Evolutionary conservation across 2,329 filamentous ascomycete genomes (phyloP).

Genomic region (Myotisia sp.): DNA sequence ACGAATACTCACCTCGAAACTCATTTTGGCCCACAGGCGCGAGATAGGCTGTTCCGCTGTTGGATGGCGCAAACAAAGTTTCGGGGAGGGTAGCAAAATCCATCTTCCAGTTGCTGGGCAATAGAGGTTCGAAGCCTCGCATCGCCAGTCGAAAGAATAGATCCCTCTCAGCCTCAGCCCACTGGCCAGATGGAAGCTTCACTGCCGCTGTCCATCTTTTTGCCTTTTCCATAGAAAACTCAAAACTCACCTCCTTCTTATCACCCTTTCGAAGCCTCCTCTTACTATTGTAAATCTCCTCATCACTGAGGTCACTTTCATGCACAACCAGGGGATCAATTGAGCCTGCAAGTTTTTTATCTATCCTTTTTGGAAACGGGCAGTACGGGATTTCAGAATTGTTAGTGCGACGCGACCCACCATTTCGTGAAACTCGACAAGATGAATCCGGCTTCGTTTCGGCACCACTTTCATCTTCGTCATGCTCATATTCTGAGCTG

Average conservation of each 20-base stretch:
- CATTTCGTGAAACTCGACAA: too few relatives aligned
- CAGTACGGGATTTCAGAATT: background rate
- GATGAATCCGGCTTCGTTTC: too few relatives aligned
- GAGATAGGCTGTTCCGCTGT: conserved; percentile 32
- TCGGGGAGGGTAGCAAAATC: conserved; percentile 42
- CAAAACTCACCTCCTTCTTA: conserved; percentile 16
- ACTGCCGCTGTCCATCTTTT: conserved; percentile 24
- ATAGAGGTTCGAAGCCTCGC: conserved; percentile 43
- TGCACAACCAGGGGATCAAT: conserved; percentile 10
- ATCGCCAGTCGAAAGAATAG: conserved; percentile 40
- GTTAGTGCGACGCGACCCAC: background rate
- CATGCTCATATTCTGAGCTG: too few relatives aligned
- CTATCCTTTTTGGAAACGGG: conserved; percentile 8
- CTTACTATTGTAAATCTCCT: conserved; percentile 9
- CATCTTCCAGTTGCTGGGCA: conserved; percentile 38
- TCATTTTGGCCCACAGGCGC: conserved; percentile 27
- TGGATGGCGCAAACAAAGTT: conserved; percentile 34
- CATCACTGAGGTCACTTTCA: conserved; percentile 11
- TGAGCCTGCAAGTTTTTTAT: conserved; percentile 7
- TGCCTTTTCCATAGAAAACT: conserved; percentile 21
- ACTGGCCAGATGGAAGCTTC: conserved; percentile 31
- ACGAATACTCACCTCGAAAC: conserved; percentile 30
- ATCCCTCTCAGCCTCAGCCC: conserved; percentile 38
- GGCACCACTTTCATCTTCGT: too few relatives aligned
- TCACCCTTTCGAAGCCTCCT: conserved; percentile 11